Percentiles rank a stretch among this genome's conserved stretches.
These are phyloP conservation scores for Annulohypoxylon stygium DNA, from an alignment of 495 filamentous ascomycete species.

Conservation along the genomic window DNA sequence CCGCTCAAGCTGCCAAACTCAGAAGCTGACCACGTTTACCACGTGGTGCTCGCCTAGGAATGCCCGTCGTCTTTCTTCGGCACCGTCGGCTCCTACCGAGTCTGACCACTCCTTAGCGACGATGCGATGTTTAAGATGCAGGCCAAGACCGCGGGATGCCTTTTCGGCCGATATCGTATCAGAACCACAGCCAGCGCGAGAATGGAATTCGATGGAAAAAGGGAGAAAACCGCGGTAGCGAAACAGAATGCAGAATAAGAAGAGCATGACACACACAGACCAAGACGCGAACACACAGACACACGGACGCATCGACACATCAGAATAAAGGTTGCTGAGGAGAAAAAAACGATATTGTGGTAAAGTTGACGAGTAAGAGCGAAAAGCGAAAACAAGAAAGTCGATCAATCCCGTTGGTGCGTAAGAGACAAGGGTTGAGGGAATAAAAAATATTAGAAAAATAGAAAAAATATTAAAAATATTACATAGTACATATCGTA, in stretches of 20 bases:
- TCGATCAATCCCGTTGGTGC: conserved; percentile 36
- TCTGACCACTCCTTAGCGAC: conserved; percentile 45
- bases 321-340: not conserved
- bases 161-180: conserved; percentile 50
- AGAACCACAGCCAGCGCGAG: conserved; percentile 25
- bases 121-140: conserved; percentile 42
- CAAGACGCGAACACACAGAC: not conserved
- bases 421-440: conserved; percentile 27
- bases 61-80: conserved; percentile 33
- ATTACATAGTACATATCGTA: no score
- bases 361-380: not conserved
- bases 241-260: conserved; percentile 12
- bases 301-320: conserved; percentile 1
- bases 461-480: not conserved
- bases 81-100: conserved; percentile 47
- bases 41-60: conserved; percentile 46
- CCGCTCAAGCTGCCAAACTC: conserved; percentile 40
- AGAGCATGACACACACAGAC: conserved; percentile 8
- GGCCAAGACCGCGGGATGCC: conserved; percentile 44
- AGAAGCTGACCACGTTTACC: conserved; percentile 48
- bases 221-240: conserved; percentile 41
- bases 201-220: conserved; percentile 45
- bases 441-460: conserved; percentile 23
- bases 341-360: not conserved
- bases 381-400: conserved; percentile 10